Conservation (phyloP, 2,329 filamentous ascomycete genomes). For the Pezicula radicicola region DNA sequence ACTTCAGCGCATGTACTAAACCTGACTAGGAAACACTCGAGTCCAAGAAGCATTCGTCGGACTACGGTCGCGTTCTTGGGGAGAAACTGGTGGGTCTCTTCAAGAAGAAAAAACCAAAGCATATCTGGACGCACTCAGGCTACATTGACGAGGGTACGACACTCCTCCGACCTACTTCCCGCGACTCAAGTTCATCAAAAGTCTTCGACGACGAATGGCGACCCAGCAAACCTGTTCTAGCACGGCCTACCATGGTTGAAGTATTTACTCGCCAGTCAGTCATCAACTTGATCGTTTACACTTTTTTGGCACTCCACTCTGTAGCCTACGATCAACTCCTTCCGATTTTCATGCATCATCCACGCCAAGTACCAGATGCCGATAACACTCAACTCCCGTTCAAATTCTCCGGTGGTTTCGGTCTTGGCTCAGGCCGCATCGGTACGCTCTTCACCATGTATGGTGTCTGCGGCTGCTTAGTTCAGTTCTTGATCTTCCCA, state of each 20-base stretch:
- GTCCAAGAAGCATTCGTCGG: conserved; percentile 61
- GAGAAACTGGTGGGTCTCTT: conserved; percentile 51
- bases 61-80: conserved; percentile 76
- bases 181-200: conserved; percentile 23
- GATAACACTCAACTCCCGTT: conserved; percentile 67
- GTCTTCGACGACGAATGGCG: conserved; percentile 16
- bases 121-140: conserved; percentile 38
- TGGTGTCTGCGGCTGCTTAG: conserved; percentile 72
- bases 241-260: conserved; percentile 47
- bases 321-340: conserved; percentile 86
- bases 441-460: conserved; percentile 84
- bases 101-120: conserved; percentile 14
- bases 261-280: conserved; percentile 73
- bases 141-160: conserved; percentile 56
- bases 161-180: conserved; percentile 39
- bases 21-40: conserved; percentile 70
- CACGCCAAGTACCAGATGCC: conserved; percentile 48
- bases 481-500: conserved; percentile 87
- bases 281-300: conserved; percentile 75
- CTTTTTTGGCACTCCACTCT: conserved; percentile 75
- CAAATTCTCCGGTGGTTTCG: conserved; percentile 81
- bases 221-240: conserved; percentile 27
- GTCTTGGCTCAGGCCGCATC: conserved; percentile 68
- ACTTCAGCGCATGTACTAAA: conserved; percentile 1
- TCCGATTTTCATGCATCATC: conserved; percentile 84